Evolutionary conservation across 805 yeast genomes (phyloP), one percentile per base, ranked within the genome.

Genomic region (Yarrowia keelungensis): DNA sequence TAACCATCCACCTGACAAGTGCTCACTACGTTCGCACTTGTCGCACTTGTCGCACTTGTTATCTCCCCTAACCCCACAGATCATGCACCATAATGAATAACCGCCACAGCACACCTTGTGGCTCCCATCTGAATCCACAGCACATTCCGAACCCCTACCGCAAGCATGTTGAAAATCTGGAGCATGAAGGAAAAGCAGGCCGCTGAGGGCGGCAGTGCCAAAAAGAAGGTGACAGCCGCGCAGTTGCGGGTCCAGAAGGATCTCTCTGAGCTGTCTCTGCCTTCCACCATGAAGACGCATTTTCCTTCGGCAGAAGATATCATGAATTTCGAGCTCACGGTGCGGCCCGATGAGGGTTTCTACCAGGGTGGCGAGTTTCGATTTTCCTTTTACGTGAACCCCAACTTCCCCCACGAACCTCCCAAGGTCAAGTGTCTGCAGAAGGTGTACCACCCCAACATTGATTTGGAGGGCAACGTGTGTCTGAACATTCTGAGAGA

Each of bases 391-490:
- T 81, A 80, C 41, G 82, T 93, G 49, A 85, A 86, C 61, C 87
- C 86, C 49, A 88, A 87, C 72, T 94, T 88, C 78, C 99, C 99
- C 1, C 95, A 93, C 69, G 95, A 90, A 64, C 92, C 98, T 9
- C 99, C 99, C 10, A 90, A 87, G 75, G 92, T 92, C 68, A 83
- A 84, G 72, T 89, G 96, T 73, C 67, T 81, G 39, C 84, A 87
- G 67, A 87, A 83, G 75, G 90, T 94, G 5, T 94, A 90, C 79
- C 99, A 94, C 76, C 99, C 99, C 12, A 94, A 94, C 75, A 94
- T 94, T 72, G 97, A 94, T 76, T 76, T 86, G 22, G 89, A 90
- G 53, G 98, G 98, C 0, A 94, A 92, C 75, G 90, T 94, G 7
- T 94, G 99, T 76, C 82, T 94, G 70, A 94, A 94, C 76, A 93